Evolutionary conservation across 2,329 filamentous ascomycete genomes (phyloP), one percentile per base, ranked within the genome.

Genomic region (Ophiostoma australiae): DNA sequence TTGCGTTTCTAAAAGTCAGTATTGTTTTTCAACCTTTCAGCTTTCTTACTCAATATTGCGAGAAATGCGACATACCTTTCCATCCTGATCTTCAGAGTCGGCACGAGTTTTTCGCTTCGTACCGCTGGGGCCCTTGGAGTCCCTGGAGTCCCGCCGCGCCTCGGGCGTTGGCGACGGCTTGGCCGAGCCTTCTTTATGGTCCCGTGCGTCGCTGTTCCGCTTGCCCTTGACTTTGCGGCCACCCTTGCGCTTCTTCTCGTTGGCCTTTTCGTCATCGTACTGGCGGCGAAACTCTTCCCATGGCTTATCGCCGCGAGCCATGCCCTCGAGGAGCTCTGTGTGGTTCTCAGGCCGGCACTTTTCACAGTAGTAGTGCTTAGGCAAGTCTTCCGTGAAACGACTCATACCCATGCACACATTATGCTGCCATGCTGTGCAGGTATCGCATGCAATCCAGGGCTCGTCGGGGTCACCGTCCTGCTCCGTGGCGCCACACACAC

Each of bases 361-460:
- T 80, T 99, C 95, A 81, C 95, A 99, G 80, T 91, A 96, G 82
- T 99, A 99, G 80, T 91, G 86, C 73, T 91, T 91, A 39, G 91
- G 90, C 70, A 92, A 85, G 76, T 94, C 88, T 72, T 94, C 91
- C 41, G 90, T 87, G 76, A 91, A 93, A 67, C 90, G 88, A 76
- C 86, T 89, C 78, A 97, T 87, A 70, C 92, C 93, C 84, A 99
- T 92, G 79, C 95, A 99, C 74, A 96, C 90, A 77, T 97, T 97
- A 81, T 99, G 95, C 81, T 99, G 95, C 95, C 95, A 99, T 61
- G 91, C 94, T 68, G 88, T 89, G 80, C 95, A 99, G 67, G 87
- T 88, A 80, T 99, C 95, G 82, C 95, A 99, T 73, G 91, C 93
- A 77, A 99, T 97, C 93, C 97, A 98, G 69, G 93, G 90, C 76